Base-by-base conservation (phyloP, 2,329 filamentous ascomycete species). In the Aulographum hederae region DNA sequence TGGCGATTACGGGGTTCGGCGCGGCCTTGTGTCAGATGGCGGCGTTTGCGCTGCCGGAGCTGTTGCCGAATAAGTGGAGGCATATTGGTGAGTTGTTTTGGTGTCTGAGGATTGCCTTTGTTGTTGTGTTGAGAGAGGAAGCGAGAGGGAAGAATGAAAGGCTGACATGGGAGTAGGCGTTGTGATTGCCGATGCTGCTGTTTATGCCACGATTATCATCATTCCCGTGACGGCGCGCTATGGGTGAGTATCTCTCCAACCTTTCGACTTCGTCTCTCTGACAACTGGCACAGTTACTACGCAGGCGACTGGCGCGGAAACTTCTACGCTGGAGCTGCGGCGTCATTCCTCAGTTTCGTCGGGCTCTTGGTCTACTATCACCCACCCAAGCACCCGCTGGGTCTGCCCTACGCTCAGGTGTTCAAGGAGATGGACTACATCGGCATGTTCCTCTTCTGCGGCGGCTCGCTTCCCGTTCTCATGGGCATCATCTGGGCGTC, bases 381-480 rank as follows among this genome's bases (percentile, higher is more conserved):
- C 12, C 37, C 37, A 8, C 37, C 37, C 11, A 34, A 37, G 26
- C 37, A 38, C 28, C 37, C 37, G 4, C 26, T 32, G 5, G 37
- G 37, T 26, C 31, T 37, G 13, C 37, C 37, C 11, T 38, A 32
- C 28, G 10, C 18, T 15, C 40, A 43, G 30, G 42, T 43, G 4
- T 28, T 52, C 17, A 39, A 34, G 26, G 43, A 51, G 27, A 41
- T 53, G 13, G 48, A 51, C 38, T 52, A 52, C 31, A 34, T 41
- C 18, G 46, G 50, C 30, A 41, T 43, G 19, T 30, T 47, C n/a
- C 39, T 50, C n/a, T 50, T 51, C 39, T 45, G 41, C 6, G 33
- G 40, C n/a, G 37, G 42, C 12, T 40, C 41, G 4, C 43, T 44
- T 6, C 39, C 46, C 2, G 43, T 49, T 11, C 41, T 52, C 15